Conservation (phyloP, 495 filamentous ascomycete species). For the Coniosporium apollinis region DNA sequence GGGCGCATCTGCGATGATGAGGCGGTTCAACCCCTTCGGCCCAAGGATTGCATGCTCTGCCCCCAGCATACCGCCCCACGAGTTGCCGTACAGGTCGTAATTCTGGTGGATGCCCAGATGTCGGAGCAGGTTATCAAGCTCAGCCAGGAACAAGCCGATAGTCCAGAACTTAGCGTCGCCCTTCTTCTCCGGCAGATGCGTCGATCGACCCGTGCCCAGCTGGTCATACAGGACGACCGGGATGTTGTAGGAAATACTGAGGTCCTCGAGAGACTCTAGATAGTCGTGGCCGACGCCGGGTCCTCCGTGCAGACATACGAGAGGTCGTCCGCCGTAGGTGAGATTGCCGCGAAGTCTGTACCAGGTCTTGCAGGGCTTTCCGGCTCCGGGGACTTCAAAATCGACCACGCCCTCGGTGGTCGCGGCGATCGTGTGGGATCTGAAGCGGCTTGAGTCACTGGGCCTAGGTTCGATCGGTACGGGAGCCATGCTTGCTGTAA, state of each 20-base stretch:
- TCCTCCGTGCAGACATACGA: conserved; percentile 31
- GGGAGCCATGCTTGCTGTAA: no score
- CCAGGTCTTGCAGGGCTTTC: conserved; percentile 30
- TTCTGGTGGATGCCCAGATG: conserved; percentile 22
- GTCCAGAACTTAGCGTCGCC: conserved; percentile 32
- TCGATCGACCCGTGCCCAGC: conserved; percentile 31
- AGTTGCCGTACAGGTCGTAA: conserved; percentile 30
- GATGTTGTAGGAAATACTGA: conserved; percentile 18
- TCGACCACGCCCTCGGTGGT: conserved; percentile 1
- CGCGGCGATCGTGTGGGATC: no score
- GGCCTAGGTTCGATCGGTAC: no score
- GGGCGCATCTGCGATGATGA: conserved; percentile 27
- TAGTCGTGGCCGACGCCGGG: conserved; percentile 31
- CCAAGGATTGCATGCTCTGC: conserved; percentile 20
- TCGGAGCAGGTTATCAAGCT: conserved; percentile 32
- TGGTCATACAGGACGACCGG: conserved; percentile 39
- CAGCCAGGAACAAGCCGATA: conserved; percentile 27
- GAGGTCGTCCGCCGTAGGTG: conserved; percentile 10
- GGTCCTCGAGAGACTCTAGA: conserved; percentile 24
- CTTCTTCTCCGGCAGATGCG: conserved; percentile 26
- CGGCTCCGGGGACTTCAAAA: conserved; percentile 22
- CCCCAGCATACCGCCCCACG: conserved; percentile 37
- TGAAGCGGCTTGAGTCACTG: no score
- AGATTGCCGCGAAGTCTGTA: conserved; percentile 27
- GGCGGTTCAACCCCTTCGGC: conserved; percentile 24